A percentile compares a stretch with the other conserved stretches of the same genome.
These are phyloP conservation scores for Rhodotorula kratochvilovae DNA, from an alignment of 768 basidiomycete species.

Conservation along the genomic window DNA sequence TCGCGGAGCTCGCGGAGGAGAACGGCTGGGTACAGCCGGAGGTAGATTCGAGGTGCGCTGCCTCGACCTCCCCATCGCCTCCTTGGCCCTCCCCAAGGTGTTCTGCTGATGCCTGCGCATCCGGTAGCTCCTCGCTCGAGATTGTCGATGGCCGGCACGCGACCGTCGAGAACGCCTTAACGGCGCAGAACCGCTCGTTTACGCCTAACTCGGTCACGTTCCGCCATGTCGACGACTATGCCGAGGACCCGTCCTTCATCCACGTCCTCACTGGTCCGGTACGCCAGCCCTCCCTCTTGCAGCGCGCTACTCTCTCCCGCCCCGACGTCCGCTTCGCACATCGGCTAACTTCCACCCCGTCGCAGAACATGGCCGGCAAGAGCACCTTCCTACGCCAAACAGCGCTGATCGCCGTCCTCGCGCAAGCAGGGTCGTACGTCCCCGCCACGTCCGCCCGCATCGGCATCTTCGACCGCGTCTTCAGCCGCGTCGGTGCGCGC, in stretches of 20 bases:
- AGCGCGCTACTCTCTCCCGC: not conserved
- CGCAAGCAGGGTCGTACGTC: conserved; percentile 88
- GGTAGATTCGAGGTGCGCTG: conserved; percentile 61
- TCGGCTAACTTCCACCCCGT: not conserved
- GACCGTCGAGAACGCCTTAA: conserved; percentile 80
- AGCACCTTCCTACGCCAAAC: conserved; percentile 87
- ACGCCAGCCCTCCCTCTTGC: conserved; percentile 44
- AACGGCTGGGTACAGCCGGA: conserved; percentile 69
- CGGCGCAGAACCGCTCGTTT: conserved; percentile 68
- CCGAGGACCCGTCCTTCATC: conserved; percentile 51
- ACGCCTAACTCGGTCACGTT: conserved; percentile 75
- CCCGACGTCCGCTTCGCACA: not conserved
- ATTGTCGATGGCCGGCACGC: conserved; percentile 83
- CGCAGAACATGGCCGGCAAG: conserved; percentile 56
- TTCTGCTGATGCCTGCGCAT: not conserved
- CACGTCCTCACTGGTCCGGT: conserved; percentile 92
- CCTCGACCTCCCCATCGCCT: not conserved
- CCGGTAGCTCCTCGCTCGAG: conserved; percentile 58
- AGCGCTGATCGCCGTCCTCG: conserved; percentile 80
- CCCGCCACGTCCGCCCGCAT: conserved; percentile 75
- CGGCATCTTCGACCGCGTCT: conserved; percentile 83
- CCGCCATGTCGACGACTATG: conserved; percentile 48
- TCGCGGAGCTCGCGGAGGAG: conserved; percentile 73
- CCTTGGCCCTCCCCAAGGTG: not conserved
- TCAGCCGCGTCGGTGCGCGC: conserved; percentile 89